These are phyloP conservation scores for Hyphopichia fennica DNA, from an alignment of 1,139 yeast genomes.

Conservation along the genomic window DNA sequence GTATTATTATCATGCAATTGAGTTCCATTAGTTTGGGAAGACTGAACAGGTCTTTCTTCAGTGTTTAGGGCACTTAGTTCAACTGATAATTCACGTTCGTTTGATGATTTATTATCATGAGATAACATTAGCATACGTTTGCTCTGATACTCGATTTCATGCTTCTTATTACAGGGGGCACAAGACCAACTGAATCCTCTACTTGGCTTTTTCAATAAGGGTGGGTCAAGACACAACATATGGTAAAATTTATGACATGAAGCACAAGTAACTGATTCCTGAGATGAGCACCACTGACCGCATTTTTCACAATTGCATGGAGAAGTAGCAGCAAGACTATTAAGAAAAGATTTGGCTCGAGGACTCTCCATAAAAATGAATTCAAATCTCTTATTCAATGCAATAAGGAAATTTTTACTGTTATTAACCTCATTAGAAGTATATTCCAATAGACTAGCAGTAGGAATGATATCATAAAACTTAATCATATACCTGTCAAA, in stretches of 20 bases:
- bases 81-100: slow-evolving; percentile 30
- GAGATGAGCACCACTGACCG: slow-evolving; percentile 77
- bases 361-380: slow-evolving; percentile 78
- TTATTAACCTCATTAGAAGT: slow-evolving; percentile 55
- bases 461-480: slow-evolving; percentile 67
- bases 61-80: slow-evolving; percentile 24
- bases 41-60: slow-evolving; percentile 8
- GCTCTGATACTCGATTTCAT: slow-evolving; percentile 27
- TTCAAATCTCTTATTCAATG: slow-evolving; percentile 66
- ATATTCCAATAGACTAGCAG: slow-evolving; percentile 50
- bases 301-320: slow-evolving; percentile 67
- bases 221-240: slow-evolving; percentile 86
- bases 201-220: slow-evolving; percentile 74
- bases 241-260: slow-evolving; percentile 72
- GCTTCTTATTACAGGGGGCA: slow-evolving; percentile 64
- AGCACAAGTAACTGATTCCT: slow-evolving; percentile 82
- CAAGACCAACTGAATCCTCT: slow-evolving; percentile 96
- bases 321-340: slow-evolving; percentile 53
- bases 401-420: slow-evolving; percentile 54
- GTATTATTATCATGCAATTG: slow-evolving; percentile 6
- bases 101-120: slow-evolving; percentile 44
- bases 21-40: slow-evolving; percentile 4
- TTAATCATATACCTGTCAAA: slow-evolving; percentile 86
- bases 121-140: slow-evolving; percentile 41
- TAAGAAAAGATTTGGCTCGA: slow-evolving; percentile 61